Evolutionary conservation across 2,329 filamentous ascomycete genomes (phyloP).

Genomic region (Alternaria consortialis): DNA sequence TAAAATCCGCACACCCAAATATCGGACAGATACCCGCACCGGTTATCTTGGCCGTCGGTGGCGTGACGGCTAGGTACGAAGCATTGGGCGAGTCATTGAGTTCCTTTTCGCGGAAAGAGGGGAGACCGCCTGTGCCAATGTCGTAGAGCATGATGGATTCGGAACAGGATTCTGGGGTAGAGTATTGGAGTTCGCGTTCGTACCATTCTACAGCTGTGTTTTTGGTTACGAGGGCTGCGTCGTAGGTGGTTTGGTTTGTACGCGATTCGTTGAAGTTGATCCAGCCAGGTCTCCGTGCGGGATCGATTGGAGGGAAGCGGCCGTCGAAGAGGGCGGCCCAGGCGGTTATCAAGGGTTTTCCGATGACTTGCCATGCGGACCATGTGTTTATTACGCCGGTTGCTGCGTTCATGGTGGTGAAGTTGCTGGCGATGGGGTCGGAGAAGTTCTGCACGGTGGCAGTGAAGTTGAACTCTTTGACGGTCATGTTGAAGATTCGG

Average conservation of each 20-base stretch:
- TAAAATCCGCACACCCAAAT: slow-evolving; percentile 54
- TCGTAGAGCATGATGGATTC: slow-evolving; percentile 55
- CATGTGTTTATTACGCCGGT: slow-evolving; percentile 44
- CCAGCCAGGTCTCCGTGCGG: slow-evolving; percentile 46
- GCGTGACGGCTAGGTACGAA: slow-evolving; percentile 45
- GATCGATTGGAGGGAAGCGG: slow-evolving; percentile 53
- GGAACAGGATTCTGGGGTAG: slow-evolving; percentile 51
- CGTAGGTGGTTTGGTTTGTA: slow-evolving; percentile 28
- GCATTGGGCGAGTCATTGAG: slow-evolving; percentile 46
- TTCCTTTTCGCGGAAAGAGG: slow-evolving; percentile 51
- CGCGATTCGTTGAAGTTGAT: slow-evolving; percentile 35
- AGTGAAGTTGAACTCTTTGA: slow-evolving; percentile 51
- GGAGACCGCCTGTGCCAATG: slow-evolving; percentile 55
- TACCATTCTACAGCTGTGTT: slow-evolving; percentile 51
- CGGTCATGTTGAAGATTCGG: slow-evolving; percentile 49
- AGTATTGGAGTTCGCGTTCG: slow-evolving; percentile 49
- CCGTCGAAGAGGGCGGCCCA: slow-evolving; percentile 50
- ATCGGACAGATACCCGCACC: slow-evolving; percentile 50
- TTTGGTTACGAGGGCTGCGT: slow-evolving; percentile 38
- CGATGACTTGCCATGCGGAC: slow-evolving; percentile 48
- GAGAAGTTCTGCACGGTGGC: slow-evolving; percentile 41
- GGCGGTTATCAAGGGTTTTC: slow-evolving; percentile 41
- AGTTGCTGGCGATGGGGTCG: slow-evolving; percentile 39
- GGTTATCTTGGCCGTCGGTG: slow-evolving; percentile 40
- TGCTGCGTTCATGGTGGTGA: slow-evolving; percentile 42